Evolutionary conservation across 1,139 yeast genomes (phyloP).

Genomic region (Saccharomyces uvarum): DNA sequence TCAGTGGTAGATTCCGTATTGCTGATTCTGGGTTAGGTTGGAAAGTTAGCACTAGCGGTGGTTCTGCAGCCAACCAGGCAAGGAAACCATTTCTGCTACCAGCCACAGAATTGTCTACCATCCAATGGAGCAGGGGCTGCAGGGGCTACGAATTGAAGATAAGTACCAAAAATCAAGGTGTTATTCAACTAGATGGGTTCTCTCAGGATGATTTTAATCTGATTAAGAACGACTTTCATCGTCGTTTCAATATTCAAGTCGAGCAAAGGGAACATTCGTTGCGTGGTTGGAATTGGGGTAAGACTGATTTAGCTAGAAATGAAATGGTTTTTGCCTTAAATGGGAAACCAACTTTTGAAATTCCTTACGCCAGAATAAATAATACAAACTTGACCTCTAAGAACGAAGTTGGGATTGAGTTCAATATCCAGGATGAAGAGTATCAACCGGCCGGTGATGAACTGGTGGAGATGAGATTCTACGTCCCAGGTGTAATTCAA

Average conservation of each 20-base stretch:
- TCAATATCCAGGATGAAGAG: constrained; percentile 54
- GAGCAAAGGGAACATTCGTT: constrained; percentile 86
- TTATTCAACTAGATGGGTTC: constrained; percentile 84
- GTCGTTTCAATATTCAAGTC: constrained; percentile 62
- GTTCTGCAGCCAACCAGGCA: constrained; percentile 40
- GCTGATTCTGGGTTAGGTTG: constrained; percentile 96
- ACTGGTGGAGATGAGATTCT: constrained; percentile 86
- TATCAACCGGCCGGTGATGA: constrained; percentile 83
- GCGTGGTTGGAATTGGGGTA: constrained; percentile 99
- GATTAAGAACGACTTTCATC: constrained; percentile 74
- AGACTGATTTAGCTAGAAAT: constrained; percentile 82
- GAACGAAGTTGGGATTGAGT: constrained; percentile 86
- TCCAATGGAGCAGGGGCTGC: constrained; percentile 89
- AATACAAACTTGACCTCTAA: constrained; percentile 91
- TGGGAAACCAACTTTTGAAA: constrained; percentile 84
- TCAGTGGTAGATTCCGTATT: constrained; percentile 83
- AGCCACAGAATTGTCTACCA: constrained; percentile 69
- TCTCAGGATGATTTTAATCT: constrained; percentile 72
- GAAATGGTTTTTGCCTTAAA: constrained; percentile 82
- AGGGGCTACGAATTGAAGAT: constrained; percentile 85
- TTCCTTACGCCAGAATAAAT: constrained; percentile 72
- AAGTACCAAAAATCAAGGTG: constrained; percentile 83
- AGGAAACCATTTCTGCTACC: constrained; percentile 78
- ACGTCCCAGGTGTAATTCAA: constrained; percentile 72
- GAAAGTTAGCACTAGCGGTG: constrained; percentile 65